Evolutionary conservation across 805 yeast species (phyloP).

Genomic region (Candida fluviatilis): DNA sequence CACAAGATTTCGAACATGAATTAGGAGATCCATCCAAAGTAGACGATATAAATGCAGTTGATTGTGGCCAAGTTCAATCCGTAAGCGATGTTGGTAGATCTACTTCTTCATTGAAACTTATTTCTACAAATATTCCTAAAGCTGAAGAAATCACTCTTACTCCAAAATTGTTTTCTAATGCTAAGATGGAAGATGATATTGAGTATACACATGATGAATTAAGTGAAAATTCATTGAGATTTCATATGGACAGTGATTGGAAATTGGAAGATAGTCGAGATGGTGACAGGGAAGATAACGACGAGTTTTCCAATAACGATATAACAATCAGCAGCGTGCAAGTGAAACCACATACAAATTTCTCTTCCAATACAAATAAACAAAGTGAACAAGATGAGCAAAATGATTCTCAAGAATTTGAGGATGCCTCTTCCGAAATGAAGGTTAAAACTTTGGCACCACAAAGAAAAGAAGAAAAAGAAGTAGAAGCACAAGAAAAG

Average conservation of each 20-base stretch:
- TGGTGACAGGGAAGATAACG: constrained; percentile 38
- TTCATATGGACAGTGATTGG: constrained; percentile 34
- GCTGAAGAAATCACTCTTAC: not conserved
- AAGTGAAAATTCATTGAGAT: constrained; percentile 21
- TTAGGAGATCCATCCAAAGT: not conserved
- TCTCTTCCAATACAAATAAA: no score
- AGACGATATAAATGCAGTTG: not conserved
- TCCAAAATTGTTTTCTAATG: constrained; percentile 1
- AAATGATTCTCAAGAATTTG: constrained; percentile 12
- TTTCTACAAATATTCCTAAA: not conserved
- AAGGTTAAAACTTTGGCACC: constrained; percentile 10
- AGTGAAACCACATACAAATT: not conserved
- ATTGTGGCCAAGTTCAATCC: not conserved
- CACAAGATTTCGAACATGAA: not conserved
- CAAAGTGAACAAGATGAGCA: not conserved
- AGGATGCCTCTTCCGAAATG: constrained; percentile 15
- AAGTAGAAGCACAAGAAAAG: no score
- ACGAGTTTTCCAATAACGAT: constrained; percentile 22
- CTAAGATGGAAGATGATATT: not conserved
- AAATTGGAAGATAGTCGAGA: constrained; percentile 35
- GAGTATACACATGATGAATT: constrained; percentile 7
- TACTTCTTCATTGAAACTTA: constrained; percentile 1
- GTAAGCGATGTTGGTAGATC: constrained; percentile 4
- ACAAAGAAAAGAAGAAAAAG: no score
- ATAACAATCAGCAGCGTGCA: constrained; percentile 8